Conservation (phyloP, 495 filamentous ascomycete species). For the Aspergillus incahuasiensis region DNA sequence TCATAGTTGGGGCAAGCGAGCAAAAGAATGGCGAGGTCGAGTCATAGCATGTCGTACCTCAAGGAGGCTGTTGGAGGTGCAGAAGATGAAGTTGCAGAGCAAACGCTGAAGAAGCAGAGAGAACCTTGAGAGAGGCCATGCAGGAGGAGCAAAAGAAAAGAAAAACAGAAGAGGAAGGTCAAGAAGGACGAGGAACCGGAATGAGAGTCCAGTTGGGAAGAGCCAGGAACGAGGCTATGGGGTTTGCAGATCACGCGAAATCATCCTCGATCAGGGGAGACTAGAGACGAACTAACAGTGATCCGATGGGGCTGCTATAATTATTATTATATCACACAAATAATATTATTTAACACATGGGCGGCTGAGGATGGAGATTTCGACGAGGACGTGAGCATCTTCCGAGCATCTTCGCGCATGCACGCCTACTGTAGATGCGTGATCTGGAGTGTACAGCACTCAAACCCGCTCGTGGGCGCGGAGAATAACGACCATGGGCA, state of each 20-base stretch:
- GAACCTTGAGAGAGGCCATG: neutral
- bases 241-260: conserved; percentile 9
- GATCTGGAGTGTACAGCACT: no score
- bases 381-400: no score
- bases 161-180: neutral
- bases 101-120: neutral
- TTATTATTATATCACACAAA: neutral
- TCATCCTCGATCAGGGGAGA: conserved; percentile 3
- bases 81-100: neutral
- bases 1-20: neutral
- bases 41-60: neutral
- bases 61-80: neutral
- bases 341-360: neutral
- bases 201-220: neutral
- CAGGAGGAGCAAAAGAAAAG: conserved; percentile 1
- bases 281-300: neutral
- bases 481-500: neutral
- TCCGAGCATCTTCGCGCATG: no score
- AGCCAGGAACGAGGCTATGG: conserved; percentile 4
- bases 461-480: neutral
- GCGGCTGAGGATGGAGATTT: no score
- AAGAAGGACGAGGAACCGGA: neutral
- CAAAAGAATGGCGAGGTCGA: neutral
- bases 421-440: no score
- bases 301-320: neutral